Percentiles rank a stretch among this genome's conserved stretches.
Conservation (phyloP, 345 rosid genomes). For the Erysimum cheiranthoides region DNA sequence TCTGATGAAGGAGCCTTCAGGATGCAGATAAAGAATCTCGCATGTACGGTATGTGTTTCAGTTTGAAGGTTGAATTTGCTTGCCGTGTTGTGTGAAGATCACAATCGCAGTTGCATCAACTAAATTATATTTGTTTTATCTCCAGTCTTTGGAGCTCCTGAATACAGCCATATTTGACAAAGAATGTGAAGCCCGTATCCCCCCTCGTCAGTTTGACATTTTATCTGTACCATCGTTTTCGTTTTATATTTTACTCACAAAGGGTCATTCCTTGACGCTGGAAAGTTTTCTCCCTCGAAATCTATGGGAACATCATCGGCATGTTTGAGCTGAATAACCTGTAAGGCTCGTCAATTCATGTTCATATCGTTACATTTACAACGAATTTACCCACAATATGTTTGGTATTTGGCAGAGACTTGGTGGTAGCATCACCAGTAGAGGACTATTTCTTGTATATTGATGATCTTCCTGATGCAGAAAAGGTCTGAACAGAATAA, state of each 20-base stretch:
- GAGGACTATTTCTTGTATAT: conserved; percentile 87
- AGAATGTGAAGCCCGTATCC: conserved; percentile 95
- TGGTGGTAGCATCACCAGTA: conserved; percentile 93
- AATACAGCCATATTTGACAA: conserved; percentile 75
- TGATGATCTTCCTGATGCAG: conserved; percentile 65
- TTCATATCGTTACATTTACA: conserved; percentile 1
- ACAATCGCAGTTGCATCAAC: conserved; percentile 2
- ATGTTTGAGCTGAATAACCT: conserved; percentile 97
- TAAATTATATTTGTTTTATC: conserved; percentile 10
- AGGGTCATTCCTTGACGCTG: conserved; percentile 59
- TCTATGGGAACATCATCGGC: conserved; percentile 89
- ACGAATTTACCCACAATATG: conserved; percentile 31
- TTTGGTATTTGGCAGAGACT: conserved; percentile 67
- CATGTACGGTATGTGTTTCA: conserved; percentile 58
- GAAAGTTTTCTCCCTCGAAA: conserved; percentile 87
- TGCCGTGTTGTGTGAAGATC: conserved; percentile 16
- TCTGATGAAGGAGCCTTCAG: conserved; percentile 76
- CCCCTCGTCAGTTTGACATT: conserved; percentile 33
- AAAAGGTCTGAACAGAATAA: conserved; percentile 59
- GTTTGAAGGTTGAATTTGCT: not conserved
- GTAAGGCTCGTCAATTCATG: conserved; percentile 53
- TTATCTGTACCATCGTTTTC: conserved; percentile 3
- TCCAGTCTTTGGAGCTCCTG: conserved; percentile 82
- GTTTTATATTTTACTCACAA: not conserved
- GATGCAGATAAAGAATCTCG: conserved; percentile 78